These are phyloP conservation scores for Phlebopus sp. DNA, from an alignment of 1,284 basidiomycete species.

Conservation along the genomic window DNA sequence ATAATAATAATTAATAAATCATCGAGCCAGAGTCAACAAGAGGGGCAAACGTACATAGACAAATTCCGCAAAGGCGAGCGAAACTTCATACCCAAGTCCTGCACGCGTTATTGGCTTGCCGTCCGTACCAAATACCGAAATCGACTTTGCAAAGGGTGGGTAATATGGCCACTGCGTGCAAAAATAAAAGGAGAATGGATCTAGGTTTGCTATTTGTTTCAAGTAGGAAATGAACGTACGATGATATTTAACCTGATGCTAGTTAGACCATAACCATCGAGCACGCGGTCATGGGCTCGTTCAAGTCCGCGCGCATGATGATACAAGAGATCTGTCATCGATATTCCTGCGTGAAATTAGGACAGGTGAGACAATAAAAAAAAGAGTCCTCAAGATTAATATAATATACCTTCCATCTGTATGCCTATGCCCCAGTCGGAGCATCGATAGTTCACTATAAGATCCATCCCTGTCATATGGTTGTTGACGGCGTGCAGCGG, in stretches of 20 bases:
- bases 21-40: neutral
- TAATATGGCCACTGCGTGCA: conserved; percentile 30
- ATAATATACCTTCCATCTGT: conserved; percentile 20
- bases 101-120: conserved; percentile 20
- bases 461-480: conserved; percentile 16
- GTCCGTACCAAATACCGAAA: conserved; percentile 21
- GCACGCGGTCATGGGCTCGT: conserved; percentile 18
- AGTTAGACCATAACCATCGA: conserved; percentile 19
- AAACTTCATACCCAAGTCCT: conserved; percentile 27
- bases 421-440: conserved; percentile 26
- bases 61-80: conserved; percentile 30
- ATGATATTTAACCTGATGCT: conserved; percentile 23
- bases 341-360: conserved; percentile 14
- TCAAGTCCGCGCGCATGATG: conserved; percentile 20
- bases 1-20: too few species aligned
- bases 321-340: conserved; percentile 23
- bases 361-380: neutral
- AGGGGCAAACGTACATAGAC: conserved; percentile 24
- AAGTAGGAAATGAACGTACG: conserved; percentile 17
- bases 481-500: conserved; percentile 27
- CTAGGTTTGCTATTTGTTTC: neutral
- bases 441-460: conserved; percentile 22
- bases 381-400: neutral
- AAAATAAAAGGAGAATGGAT: neutral
- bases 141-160: conserved; percentile 22